Evolutionary conservation across 2,329 filamentous ascomycete genomes (phyloP), one percentile per base, ranked within the genome.

Genomic region (Zasmidium angulare): DNA sequence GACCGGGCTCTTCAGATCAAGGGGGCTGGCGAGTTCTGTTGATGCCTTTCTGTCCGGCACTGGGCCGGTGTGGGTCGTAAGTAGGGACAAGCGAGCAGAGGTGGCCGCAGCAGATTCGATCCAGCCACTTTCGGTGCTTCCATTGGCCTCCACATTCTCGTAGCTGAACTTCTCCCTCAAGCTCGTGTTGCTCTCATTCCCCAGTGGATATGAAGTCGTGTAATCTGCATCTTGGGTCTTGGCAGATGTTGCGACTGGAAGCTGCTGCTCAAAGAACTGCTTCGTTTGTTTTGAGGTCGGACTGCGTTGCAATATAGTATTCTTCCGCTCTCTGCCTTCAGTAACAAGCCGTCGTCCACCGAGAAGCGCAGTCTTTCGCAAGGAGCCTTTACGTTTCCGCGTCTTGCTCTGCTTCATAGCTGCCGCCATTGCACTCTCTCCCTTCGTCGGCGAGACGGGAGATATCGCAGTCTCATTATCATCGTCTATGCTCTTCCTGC

Each of bases 291-390:
- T 63, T 57, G 58, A 59, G 51, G 67, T 55, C 19, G 77, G 72
- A 60, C 72, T 67, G 58, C 63, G 74, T 65, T 62, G 76, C 64
- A 63, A 72, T 55, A 68, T 70, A 63, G 70, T 75, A 57, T 70
- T 71, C 63, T 67, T 69, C 62, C 86, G 65, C 78, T 83, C 69
- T 76, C 81, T 66, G 85, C 86, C 61, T 84, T 81, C 73, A 84
- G 86, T 56, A 82, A 85, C 62, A 21, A 72, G 62, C n/a, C 69
- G 63, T 53, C 88, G 88, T 63, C 89, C 89, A 17, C 91, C 90
- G 19, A 96, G 81, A 51, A 96, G 80, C 23, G 91, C 92, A 11
- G 90, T 91, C 76, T 96, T 96, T 60, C 93, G 85, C 72, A 97
- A 79, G 11, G 93, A 96, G 2, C 91, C 92, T 72, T 89, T 90